phyloP scores from a whole-genome alignment of 1,139 yeast genomes.

The Saccharomycopsis phalli region DNA sequence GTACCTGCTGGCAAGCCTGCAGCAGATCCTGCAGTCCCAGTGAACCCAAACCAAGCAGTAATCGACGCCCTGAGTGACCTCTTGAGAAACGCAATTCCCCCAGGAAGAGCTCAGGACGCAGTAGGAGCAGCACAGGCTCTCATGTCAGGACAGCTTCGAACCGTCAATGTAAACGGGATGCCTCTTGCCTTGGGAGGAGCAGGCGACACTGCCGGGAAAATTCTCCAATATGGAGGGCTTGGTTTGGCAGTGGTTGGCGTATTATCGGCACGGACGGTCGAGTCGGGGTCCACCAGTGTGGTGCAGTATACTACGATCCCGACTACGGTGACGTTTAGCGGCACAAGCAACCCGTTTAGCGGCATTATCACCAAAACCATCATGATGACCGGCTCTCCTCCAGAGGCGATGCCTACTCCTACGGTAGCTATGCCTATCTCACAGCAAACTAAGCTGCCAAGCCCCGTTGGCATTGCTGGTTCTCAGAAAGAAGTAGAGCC shows the following conservation, averaged over 20 bases:
- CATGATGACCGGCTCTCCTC: neutral
- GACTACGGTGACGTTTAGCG: conserved; percentile 11
- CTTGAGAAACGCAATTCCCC: no score
- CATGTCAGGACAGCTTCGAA: neutral
- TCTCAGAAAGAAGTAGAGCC: no score
- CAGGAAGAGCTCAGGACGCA: no score
- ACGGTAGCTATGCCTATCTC: no score
- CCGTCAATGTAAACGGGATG: conserved; percentile 4
- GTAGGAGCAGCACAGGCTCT: no score
- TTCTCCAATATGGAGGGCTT: conserved; percentile 18
- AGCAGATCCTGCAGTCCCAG: no score
- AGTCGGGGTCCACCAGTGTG: conserved; percentile 8
- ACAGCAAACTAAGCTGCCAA: no score
- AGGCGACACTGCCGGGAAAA: conserved; percentile 10
- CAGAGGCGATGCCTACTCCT: neutral
- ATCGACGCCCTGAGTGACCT: no score
- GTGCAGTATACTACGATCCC: conserved; percentile 7
- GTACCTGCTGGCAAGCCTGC: no score
- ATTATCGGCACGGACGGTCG: conserved; percentile 8
- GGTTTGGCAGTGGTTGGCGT: conserved; percentile 18
- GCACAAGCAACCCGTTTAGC: neutral
- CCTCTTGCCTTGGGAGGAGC: conserved; percentile 5
- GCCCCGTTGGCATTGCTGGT: no score
- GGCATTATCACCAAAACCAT: neutral
- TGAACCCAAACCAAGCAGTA: no score